Evolutionary conservation across 371 early-diverging fungal species (phyloP).

Genomic region (Mortierella sp.): DNA sequence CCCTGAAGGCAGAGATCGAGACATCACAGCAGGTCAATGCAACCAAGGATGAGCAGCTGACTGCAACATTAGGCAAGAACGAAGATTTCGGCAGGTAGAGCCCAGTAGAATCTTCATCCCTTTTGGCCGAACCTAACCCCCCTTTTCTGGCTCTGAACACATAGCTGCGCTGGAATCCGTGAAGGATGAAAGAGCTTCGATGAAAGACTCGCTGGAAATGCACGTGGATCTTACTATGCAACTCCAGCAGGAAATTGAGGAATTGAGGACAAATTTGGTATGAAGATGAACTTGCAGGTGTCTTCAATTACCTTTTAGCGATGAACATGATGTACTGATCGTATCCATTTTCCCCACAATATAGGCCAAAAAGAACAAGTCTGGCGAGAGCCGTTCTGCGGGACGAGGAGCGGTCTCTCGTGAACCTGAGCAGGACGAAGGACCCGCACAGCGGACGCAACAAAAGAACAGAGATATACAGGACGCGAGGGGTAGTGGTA

Average conservation of each 20-base stretch:
- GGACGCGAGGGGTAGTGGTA: too few species aligned
- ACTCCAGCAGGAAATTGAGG: slow-evolving; percentile 43
- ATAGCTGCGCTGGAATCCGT: slow-evolving; percentile 33
- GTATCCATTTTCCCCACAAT: neutral
- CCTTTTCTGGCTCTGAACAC: too few species aligned
- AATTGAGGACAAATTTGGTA: slow-evolving; percentile 24
- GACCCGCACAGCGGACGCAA: slow-evolving; percentile 10
- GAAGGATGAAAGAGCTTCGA: slow-evolving; percentile 29
- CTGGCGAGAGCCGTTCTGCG: slow-evolving; percentile 4
- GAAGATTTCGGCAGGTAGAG: too few species aligned
- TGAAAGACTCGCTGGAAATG: slow-evolving; percentile 41
- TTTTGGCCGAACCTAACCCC: too few species aligned
- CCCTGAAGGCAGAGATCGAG: slow-evolving; percentile 17
- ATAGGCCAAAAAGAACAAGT: slow-evolving; percentile 21
- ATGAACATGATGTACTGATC: neutral
- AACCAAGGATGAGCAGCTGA: slow-evolving; percentile 15
- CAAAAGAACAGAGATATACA: slow-evolving; percentile 8
- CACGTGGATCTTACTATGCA: slow-evolving; percentile 44
- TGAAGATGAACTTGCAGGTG: neutral
- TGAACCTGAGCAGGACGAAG: neutral
- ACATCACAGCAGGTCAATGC: slow-evolving; percentile 9
- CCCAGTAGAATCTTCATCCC: neutral
- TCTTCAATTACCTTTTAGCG: neutral
- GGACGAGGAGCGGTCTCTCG: neutral
- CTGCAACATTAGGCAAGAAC: slow-evolving; percentile 22